Conservation (phyloP, 495 filamentous ascomycete genomes). For the Penicillium parvum region DNA sequence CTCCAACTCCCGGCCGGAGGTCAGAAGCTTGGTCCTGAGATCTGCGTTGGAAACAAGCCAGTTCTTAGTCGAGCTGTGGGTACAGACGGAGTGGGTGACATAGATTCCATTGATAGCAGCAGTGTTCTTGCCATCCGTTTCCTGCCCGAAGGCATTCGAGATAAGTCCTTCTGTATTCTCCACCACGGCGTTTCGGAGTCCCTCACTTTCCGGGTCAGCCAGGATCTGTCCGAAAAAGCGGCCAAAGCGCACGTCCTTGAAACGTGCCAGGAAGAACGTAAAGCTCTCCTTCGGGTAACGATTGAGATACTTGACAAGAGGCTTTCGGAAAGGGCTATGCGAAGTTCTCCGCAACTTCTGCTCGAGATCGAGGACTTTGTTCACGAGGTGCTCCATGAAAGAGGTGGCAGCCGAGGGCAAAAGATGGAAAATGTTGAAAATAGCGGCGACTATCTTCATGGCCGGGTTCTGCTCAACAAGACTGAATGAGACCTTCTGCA, state of each 20-base stretch:
- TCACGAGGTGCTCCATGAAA: constrained; percentile 85
- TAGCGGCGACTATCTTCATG: constrained; percentile 89
- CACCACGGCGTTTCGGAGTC: constrained; percentile 68
- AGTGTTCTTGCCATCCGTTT: constrained; percentile 60
- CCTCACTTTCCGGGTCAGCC: constrained; percentile 65
- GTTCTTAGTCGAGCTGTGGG: constrained; percentile 43
- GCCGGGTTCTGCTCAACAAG: constrained; percentile 85
- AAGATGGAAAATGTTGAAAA: constrained; percentile 95
- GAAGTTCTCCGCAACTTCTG: constrained; percentile 80
- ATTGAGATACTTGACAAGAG: constrained; percentile 92
- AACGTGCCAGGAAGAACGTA: constrained; percentile 65
- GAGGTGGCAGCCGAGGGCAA: constrained; percentile 81
- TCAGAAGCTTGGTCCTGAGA: constrained; percentile 64
- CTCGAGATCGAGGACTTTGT: constrained; percentile 85
- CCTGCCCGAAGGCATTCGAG: constrained; percentile 56
- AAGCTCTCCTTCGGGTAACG: constrained; percentile 86
- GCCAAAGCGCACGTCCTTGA: constrained; percentile 80
- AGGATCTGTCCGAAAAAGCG: constrained; percentile 95
- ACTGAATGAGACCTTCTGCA: constrained; percentile 90
- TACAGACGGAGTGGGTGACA: constrained; percentile 69
- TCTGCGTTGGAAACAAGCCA: constrained; percentile 79
- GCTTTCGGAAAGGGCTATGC: constrained; percentile 87
- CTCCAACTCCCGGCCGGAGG: constrained; percentile 68
- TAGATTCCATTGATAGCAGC: constrained; percentile 87
- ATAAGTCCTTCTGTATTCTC: constrained; percentile 67